These are phyloP conservation scores for Parsonsia alboflavescens DNA, from an alignment of 257 asterid genomes.

Conservation along the genomic window DNA sequence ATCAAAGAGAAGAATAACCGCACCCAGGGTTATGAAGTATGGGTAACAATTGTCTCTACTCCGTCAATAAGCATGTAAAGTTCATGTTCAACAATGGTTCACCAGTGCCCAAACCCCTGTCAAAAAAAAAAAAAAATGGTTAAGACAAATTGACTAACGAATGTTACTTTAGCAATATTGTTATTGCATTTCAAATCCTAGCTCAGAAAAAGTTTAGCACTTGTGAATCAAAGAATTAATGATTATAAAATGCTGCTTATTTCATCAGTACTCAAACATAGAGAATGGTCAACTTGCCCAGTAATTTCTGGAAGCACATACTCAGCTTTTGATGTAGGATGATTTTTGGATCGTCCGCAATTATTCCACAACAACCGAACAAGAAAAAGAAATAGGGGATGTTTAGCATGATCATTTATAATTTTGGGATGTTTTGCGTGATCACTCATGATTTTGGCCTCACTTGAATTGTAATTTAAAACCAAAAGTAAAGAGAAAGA, in stretches of 20 bases:
- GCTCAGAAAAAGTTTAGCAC: neutral
- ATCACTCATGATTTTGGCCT: no score
- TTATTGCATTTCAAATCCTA: neutral
- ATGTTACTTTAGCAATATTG: neutral
- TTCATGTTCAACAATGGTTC: constrained; percentile 86
- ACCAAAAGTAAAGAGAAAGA: no score
- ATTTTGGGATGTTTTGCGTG: no score
- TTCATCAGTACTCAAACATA: neutral
- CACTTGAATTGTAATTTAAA: no score
- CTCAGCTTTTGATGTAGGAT: no score
- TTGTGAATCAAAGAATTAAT: neutral
- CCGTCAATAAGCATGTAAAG: constrained; percentile 84
- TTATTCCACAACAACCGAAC: no score
- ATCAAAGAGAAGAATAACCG: no score
- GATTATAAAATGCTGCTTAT: neutral
- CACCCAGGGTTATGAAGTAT: constrained; percentile 3
- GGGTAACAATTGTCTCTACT: constrained; percentile 79
- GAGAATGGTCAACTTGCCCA: constrained; percentile 49
- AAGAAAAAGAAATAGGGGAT: no score
- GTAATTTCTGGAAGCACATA: constrained; percentile 84
- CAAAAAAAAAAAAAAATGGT: constrained; percentile 9
- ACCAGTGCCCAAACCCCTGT: constrained; percentile 75
- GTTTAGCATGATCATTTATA: no score
- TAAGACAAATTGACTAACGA: neutral
- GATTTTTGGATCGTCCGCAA: no score